Evolutionary conservation across 2,329 filamentous ascomycete genomes (phyloP).

Genomic region (Fusarium aywerte): DNA sequence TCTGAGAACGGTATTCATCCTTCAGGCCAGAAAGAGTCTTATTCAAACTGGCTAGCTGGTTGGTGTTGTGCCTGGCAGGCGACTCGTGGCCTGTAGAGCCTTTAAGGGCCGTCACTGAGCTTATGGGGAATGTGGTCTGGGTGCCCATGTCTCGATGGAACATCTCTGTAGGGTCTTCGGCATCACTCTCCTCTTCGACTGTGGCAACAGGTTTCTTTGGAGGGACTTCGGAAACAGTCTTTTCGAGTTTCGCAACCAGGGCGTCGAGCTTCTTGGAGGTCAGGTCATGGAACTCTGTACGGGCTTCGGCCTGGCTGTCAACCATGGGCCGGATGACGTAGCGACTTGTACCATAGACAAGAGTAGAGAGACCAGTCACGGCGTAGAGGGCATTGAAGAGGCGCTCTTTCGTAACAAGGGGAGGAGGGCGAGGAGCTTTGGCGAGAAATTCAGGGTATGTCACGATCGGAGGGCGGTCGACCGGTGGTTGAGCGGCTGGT

Average conservation of each 20-base stretch:
- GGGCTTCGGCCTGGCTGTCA: conserved; percentile 62
- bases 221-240: conserved; percentile 71
- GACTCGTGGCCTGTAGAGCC: conserved; percentile 39
- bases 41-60: conserved; percentile 57
- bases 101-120: conserved; percentile 24
- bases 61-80: conserved; percentile 53
- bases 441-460: conserved; percentile 77
- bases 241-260: conserved; percentile 64
- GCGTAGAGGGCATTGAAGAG: conserved; percentile 70
- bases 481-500: conserved; percentile 33
- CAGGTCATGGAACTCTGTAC: conserved; percentile 63
- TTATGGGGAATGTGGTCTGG: conserved; percentile 69
- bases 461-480: conserved; percentile 69
- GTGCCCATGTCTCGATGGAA: conserved; percentile 85
- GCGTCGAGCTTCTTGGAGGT: conserved; percentile 58
- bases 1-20: conserved; percentile 57
- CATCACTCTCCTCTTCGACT: conserved; percentile 56
- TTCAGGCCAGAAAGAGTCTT: conserved; percentile 57
- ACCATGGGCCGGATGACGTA: conserved; percentile 74
- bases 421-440: conserved; percentile 64
- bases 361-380: conserved; percentile 66
- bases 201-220: conserved; percentile 39
- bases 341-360: conserved; percentile 77
- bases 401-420: conserved; percentile 69
- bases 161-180: conserved; percentile 77